Evolutionary conservation across 495 filamentous ascomycete species (phyloP).

Genomic region (Beverwykella pulmonaria): DNA sequence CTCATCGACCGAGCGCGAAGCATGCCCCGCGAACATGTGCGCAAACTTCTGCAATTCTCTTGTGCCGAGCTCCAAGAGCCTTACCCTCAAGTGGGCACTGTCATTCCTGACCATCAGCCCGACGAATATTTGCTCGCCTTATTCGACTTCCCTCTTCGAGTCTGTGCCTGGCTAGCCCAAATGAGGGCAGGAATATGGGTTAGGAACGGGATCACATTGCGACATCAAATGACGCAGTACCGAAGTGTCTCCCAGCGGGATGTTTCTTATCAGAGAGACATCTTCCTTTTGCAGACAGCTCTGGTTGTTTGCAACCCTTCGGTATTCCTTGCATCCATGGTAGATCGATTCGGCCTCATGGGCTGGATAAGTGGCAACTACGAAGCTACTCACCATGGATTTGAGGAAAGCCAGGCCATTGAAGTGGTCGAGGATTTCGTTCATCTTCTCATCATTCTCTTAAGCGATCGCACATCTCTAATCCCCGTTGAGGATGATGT

Average conservation of each 20-base stretch:
- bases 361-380: constrained; percentile 88
- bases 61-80: constrained; percentile 58
- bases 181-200: constrained; percentile 99
- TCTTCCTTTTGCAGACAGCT: constrained; percentile 90
- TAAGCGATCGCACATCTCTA: constrained; percentile 85
- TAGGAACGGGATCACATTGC: constrained; percentile 90
- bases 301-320: constrained; percentile 83
- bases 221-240: constrained; percentile 92
- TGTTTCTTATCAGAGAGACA: constrained; percentile 90
- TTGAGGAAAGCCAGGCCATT: constrained; percentile 82
- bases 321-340: constrained; percentile 82
- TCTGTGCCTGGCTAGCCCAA: constrained; percentile 95
- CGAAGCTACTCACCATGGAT: constrained; percentile 59
- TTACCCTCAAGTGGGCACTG: constrained; percentile 55
- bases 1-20: constrained; percentile 84
- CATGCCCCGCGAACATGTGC: constrained; percentile 67
- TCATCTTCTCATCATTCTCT: constrained; percentile 84
- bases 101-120: constrained; percentile 46
- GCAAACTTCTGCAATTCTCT: constrained; percentile 64
- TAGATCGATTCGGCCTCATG: constrained; percentile 87
- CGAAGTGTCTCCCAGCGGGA: constrained; percentile 84
- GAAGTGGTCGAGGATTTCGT: constrained; percentile 96
- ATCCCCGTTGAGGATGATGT: constrained; percentile 69
- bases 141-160: constrained; percentile 90
- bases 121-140: constrained; percentile 84